Evolutionary conservation across 2,329 filamentous ascomycete genomes (phyloP).

Genomic region (Graphiopsis chlorocephala): DNA sequence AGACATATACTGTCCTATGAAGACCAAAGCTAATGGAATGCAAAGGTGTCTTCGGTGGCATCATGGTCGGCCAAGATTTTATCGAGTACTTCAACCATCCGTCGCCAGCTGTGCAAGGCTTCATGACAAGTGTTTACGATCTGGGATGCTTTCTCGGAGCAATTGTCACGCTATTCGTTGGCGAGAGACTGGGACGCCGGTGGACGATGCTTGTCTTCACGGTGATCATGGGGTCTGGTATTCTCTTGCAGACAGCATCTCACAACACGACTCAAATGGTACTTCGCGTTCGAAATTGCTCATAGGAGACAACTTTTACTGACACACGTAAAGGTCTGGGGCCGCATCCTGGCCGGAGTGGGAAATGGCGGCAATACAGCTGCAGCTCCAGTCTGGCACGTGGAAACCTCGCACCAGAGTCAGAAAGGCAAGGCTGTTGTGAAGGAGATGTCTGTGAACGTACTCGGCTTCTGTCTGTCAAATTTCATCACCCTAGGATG

Average conservation of each 20-base stretch:
- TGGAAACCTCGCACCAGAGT: constrained; percentile 26
- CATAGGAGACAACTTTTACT: background rate
- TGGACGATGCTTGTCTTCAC: constrained; percentile 30
- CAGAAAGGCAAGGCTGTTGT: constrained; percentile 24
- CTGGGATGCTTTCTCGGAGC: constrained; percentile 31
- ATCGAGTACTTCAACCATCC: constrained; percentile 16
- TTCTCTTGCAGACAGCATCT: constrained; percentile 38
- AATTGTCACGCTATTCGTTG: constrained; percentile 27
- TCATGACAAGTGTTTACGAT: constrained; percentile 19
- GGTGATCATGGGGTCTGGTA: constrained; percentile 38
- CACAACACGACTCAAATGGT: constrained; percentile 38
- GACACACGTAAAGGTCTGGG: constrained; percentile 25
- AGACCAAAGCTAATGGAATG: background rate
- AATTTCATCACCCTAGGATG: constrained; percentile 27
- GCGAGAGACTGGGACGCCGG: constrained; percentile 28
- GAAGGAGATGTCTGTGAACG: constrained; percentile 26
- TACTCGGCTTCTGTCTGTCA: constrained; percentile 22
- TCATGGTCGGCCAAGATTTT: constrained; percentile 12
- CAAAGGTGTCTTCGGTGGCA: constrained; percentile 12
- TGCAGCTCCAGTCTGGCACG: constrained; percentile 43
- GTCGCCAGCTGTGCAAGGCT: constrained; percentile 14
- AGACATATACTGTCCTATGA: background rate
- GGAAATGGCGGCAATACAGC: constrained; percentile 34
- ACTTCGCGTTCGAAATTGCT: background rate
- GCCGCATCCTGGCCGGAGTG: constrained; percentile 42